Evolutionary conservation across 2,329 filamentous ascomycete genomes (phyloP).

Genomic region (Dothidotthia symphoricarpi): DNA sequence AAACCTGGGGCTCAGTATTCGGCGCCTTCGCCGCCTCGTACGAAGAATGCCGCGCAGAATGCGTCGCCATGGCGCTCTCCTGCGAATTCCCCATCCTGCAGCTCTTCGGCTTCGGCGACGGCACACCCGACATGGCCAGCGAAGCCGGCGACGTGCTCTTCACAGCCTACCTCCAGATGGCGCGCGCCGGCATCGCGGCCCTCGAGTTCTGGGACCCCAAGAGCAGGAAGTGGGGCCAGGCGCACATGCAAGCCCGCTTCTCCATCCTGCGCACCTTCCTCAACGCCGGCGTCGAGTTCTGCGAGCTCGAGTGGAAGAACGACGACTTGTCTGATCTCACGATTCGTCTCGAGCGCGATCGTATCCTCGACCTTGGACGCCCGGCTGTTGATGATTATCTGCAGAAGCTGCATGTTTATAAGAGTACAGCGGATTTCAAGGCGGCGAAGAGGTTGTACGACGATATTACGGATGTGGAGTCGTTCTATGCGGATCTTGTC

Average conservation of each 20-base stretch:
- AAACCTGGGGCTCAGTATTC: constrained; percentile 94
- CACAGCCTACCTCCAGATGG: constrained; percentile 87
- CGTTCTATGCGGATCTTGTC: constrained; percentile 81
- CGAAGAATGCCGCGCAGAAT: constrained; percentile 92
- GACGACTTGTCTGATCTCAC: constrained; percentile 77
- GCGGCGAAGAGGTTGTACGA: constrained; percentile 77
- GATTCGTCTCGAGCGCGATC: constrained; percentile 78
- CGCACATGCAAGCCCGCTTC: constrained; percentile 85
- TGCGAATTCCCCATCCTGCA: constrained; percentile 86
- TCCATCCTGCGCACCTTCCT: constrained; percentile 84
- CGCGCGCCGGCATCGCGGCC: constrained; percentile 81
- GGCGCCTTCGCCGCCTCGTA: constrained; percentile 83
- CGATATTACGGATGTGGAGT: constrained; percentile 78
- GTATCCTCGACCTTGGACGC: constrained; percentile 80
- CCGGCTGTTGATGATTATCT: constrained; percentile 82
- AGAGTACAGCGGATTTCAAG: constrained; percentile 80
- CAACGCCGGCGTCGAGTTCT: constrained; percentile 81
- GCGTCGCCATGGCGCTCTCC: constrained; percentile 85
- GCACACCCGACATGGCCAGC: constrained; percentile 66
- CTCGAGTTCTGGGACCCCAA: constrained; percentile 96
- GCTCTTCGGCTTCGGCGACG: constrained; percentile 89
- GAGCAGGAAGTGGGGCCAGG: constrained; percentile 83
- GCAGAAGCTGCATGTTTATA: constrained; percentile 90
- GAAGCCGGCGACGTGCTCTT: constrained; percentile 86
- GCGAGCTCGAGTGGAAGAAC: constrained; percentile 70